These are phyloP conservation scores for Lentinula sp. DNA, from an alignment of 768 basidiomycete species.

Conservation along the genomic window DNA sequence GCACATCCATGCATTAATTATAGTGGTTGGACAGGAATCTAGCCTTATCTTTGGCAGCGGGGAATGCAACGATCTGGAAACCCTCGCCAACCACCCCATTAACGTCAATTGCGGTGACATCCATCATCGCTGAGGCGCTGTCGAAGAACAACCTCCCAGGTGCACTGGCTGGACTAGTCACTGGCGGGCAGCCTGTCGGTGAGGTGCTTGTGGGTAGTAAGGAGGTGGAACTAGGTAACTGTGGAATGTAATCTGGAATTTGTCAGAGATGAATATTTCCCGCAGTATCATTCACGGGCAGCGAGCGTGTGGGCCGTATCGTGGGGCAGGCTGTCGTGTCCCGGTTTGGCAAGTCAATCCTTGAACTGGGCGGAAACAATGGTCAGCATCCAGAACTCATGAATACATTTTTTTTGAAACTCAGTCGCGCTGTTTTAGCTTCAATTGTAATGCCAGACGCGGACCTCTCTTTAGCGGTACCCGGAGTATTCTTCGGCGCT, in stretches of 20 bases:
- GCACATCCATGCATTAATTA: not conserved
- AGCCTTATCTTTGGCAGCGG: slow-evolving; percentile 79
- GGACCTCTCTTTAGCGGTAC: slow-evolving; percentile 83
- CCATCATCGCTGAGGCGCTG: slow-evolving; percentile 75
- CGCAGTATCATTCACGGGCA: slow-evolving; percentile 96
- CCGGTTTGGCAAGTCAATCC: slow-evolving; percentile 83
- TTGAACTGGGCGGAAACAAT: slow-evolving; percentile 95
- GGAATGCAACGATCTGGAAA: slow-evolving; percentile 95
- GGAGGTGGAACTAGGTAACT: slow-evolving; percentile 73
- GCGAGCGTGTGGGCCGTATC: slow-evolving; percentile 77
- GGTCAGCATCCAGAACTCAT: slow-evolving; percentile 39
- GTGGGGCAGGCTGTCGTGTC: slow-evolving; percentile 87
- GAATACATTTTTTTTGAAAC: slow-evolving; percentile 6
- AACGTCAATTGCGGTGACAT: slow-evolving; percentile 87
- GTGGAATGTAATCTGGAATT: not conserved
- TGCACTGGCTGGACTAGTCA: slow-evolving; percentile 76
- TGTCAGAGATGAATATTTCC: not conserved
- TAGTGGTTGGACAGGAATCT: slow-evolving; percentile 61
- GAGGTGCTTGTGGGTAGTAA: slow-evolving; percentile 69
- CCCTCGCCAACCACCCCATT: slow-evolving; percentile 86
- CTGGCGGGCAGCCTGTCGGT: slow-evolving; percentile 78
- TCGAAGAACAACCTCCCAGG: slow-evolving; percentile 81
- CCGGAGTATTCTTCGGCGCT: slow-evolving; percentile 90
- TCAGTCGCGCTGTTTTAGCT: slow-evolving; percentile 39
- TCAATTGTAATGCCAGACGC: slow-evolving; percentile 93